These are phyloP conservation scores for Salicornia ramosissima DNA, from an alignment of 148 eudicot genomes.

Conservation along the genomic window DNA sequence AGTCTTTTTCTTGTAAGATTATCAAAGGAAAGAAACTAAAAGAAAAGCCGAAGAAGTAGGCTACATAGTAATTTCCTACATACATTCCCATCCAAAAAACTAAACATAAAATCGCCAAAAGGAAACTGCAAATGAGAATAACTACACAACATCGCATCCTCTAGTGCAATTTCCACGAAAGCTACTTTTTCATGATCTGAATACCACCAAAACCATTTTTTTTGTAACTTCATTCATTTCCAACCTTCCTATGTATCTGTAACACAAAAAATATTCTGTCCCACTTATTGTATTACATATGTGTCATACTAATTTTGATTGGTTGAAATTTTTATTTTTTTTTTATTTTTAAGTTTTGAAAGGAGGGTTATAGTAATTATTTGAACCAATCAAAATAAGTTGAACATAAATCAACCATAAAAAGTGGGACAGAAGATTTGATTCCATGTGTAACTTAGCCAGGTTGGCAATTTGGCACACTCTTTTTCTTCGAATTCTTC, in stretches of 20 bases:
- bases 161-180: slow-evolving; percentile 33
- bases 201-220: slow-evolving; percentile 20
- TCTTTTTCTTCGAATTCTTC: slow-evolving; percentile 12
- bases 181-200: slow-evolving; percentile 17
- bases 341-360: too few relatives aligned
- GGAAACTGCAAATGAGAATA: slow-evolving; percentile 1
- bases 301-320: too few relatives aligned
- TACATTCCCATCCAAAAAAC: slow-evolving; percentile 9
- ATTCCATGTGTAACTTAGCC: too few relatives aligned
- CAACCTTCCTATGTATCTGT: too few relatives aligned
- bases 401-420: too few relatives aligned
- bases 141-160: background rate
- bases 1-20: background rate
- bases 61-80: slow-evolving; percentile 19
- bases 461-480: too few relatives aligned
- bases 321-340: too few relatives aligned
- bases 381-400: too few relatives aligned
- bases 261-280: too few relatives aligned
- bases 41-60: slow-evolving; percentile 16
- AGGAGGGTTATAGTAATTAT: too few relatives aligned
- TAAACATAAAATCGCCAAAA: background rate
- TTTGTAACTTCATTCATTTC: slow-evolving; percentile 14
- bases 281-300: too few relatives aligned
- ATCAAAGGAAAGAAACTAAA: background rate
- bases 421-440: too few relatives aligned